Conservation (phyloP, 192 early-diverging fungal genomes). For the Coemansia brasiliensis region DNA sequence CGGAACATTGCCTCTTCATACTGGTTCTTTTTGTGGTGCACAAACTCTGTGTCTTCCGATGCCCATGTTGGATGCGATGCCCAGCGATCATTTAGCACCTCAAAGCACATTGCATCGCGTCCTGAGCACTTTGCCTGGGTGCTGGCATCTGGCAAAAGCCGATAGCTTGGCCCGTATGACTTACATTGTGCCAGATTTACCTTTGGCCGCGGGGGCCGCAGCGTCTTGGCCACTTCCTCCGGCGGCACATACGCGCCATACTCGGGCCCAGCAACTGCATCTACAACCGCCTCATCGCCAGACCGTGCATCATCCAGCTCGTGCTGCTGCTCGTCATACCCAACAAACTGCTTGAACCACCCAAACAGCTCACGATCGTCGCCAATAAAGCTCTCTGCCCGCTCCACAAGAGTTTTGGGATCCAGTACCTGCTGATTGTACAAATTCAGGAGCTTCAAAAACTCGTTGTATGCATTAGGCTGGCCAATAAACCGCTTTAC, state of each 20-base stretch:
- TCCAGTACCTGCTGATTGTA: conserved; percentile 94
- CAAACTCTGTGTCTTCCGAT: conserved; percentile 88
- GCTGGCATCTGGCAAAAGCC: conserved; percentile 48
- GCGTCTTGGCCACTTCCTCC: conserved; percentile 47
- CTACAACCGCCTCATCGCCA: conserved; percentile 42
- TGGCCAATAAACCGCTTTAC: conserved; percentile 84
- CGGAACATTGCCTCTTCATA: conserved; percentile 94
- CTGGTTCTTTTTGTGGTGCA: conserved; percentile 85
- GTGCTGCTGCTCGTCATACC: conserved; percentile 53
- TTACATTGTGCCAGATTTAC: conserved; percentile 33
- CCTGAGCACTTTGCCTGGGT: conserved; percentile 75
- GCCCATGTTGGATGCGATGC: conserved; percentile 91
- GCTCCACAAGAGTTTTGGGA: conserved; percentile 77
- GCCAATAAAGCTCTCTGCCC: conserved; percentile 81
- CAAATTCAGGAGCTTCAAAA: conserved; percentile 91
- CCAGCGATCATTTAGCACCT: conserved; percentile 97
- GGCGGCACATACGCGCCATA: conserved; percentile 37
- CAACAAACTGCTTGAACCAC: conserved; percentile 84
- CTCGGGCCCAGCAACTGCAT: conserved; percentile 43
- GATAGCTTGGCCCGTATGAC: conserved; percentile 55
- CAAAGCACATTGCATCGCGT: conserved; percentile 85
- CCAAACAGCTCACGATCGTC: conserved; percentile 84
- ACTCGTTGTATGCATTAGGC: conserved; percentile 91
- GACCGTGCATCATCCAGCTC: conserved; percentile 44
- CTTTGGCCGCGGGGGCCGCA: conserved; percentile 42